Evolutionary conservation across 441 rosid genomes (phyloP).

Genomic region (Euphorbia corollata): DNA sequence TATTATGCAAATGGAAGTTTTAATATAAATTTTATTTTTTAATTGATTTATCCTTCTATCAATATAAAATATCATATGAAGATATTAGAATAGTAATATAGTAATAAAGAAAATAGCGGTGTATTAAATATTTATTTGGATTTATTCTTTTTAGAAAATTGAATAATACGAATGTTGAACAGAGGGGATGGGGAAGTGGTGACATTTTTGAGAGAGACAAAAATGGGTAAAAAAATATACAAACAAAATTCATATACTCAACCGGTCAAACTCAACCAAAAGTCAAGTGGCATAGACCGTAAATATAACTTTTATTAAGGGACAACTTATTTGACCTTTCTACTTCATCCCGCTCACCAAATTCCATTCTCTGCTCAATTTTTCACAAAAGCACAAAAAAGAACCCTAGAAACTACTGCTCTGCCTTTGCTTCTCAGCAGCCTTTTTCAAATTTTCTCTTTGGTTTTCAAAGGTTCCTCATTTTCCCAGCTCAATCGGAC

Average conservation of each 20-base stretch:
- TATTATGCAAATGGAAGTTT: too few species aligned
- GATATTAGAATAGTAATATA: too few species aligned
- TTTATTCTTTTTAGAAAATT: too few species aligned
- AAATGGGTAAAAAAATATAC: neutral
- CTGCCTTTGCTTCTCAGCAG: constrained; percentile 3
- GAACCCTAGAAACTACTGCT: constrained; percentile 18
- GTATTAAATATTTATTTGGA: too few species aligned
- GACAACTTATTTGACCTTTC: constrained; percentile 10
- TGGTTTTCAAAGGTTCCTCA: constrained; percentile 12
- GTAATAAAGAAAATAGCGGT: too few species aligned
- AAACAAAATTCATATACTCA: neutral
- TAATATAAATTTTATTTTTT: too few species aligned
- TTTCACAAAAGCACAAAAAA: constrained; percentile 8
- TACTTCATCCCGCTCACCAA: constrained; percentile 22
- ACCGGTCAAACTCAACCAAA: neutral
- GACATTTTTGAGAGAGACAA: too few species aligned
- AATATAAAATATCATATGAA: too few species aligned
- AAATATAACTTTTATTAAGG: constrained; percentile 11
- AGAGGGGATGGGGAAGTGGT: too few species aligned
- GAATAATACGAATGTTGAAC: too few species aligned
- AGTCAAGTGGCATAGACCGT: constrained; percentile 16
- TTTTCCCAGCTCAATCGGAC: neutral
- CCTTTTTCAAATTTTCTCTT: neutral
- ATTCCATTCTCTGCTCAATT: neutral
- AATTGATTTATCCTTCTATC: too few species aligned